Percentiles rank a stretch among this genome's conserved stretches.
Conservation (phyloP, 768 basidiomycete genomes). For the Russula vinacea region DNA sequence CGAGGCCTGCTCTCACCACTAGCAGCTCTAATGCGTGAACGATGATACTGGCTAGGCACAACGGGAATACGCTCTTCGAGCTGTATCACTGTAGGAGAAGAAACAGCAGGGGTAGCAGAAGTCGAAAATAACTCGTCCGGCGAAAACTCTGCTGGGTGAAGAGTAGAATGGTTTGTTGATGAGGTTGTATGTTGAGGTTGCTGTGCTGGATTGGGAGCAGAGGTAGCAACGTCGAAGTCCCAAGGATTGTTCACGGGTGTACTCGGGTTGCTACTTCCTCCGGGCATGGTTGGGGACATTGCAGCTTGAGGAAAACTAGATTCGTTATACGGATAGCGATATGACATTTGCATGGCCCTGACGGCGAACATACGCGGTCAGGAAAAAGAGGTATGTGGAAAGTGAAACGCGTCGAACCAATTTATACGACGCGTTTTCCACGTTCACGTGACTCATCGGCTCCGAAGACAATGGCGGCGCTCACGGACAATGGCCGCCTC, state of each 20-base stretch:
- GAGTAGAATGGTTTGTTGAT: slow-evolving; percentile 21
- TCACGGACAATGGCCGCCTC: slow-evolving; percentile 27
- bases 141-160: slow-evolving; percentile 27
- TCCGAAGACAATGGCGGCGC: slow-evolving; percentile 27
- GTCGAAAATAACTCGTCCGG: slow-evolving; percentile 22
- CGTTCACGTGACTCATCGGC: slow-evolving; percentile 23
- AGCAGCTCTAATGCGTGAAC: slow-evolving; percentile 20
- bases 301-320: slow-evolving; percentile 21
- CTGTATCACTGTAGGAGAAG: slow-evolving; percentile 27
- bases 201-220: slow-evolving; percentile 12
- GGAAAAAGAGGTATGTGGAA: slow-evolving; percentile 19
- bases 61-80: slow-evolving; percentile 30
- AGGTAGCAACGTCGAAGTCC: slow-evolving; percentile 27
- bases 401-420: slow-evolving; percentile 6
- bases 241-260: slow-evolving; percentile 29
- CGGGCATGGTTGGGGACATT: slow-evolving; percentile 27
- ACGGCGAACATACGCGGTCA: slow-evolving; percentile 25
- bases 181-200: slow-evolving; percentile 22
- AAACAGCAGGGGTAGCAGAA: slow-evolving; percentile 14
- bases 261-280: slow-evolving; percentile 27
- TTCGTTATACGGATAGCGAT: slow-evolving; percentile 26
- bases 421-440: slow-evolving; percentile 21
- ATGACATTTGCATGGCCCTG: slow-evolving; percentile 27
- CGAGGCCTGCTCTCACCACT: slow-evolving; percentile 27
- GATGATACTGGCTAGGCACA: slow-evolving; percentile 29